These are phyloP conservation scores for Pseudozyma sp. DNA, from an alignment of 1,284 basidiomycete genomes.

Conservation along the genomic window DNA sequence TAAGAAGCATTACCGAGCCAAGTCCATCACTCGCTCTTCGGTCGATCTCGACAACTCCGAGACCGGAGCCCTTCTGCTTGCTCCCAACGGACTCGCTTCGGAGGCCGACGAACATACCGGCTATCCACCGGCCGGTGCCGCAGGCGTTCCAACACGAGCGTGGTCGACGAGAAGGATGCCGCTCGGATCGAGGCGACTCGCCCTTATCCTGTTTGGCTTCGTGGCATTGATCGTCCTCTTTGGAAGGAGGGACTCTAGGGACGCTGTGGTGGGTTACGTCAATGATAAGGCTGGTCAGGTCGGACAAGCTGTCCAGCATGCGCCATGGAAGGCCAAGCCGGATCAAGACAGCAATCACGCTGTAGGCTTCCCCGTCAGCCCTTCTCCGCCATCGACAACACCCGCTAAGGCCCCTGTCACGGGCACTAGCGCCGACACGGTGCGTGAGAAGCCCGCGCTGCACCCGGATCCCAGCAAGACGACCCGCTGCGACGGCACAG, in stretches of 20 bases:
- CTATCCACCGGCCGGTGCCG: conserved; percentile 25
- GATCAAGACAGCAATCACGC: conserved; percentile 15
- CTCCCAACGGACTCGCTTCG: conserved; percentile 30
- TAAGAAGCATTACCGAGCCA: conserved; percentile 41
- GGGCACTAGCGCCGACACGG: conserved; percentile 23
- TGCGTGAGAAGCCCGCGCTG: conserved; percentile 49
- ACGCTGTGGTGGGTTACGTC: conserved; percentile 50
- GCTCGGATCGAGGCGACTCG: conserved; percentile 38
- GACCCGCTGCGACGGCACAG: conserved; percentile 55
- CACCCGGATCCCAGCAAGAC: conserved; percentile 62
- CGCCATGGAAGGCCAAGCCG: conserved; percentile 31
- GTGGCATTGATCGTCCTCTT: conserved; percentile 44
- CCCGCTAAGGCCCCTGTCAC: conserved; percentile 30
- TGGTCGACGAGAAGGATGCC: conserved; percentile 44
- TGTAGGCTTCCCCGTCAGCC: conserved; percentile 21
- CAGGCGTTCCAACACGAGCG: conserved; percentile 15
- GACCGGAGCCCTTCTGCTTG: conserved; percentile 34
- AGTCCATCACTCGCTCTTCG: conserved; percentile 38
- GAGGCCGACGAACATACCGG: conserved; percentile 20
- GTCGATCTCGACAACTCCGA: conserved; percentile 49
- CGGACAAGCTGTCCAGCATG: conserved; percentile 30
- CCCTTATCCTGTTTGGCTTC: conserved; percentile 37
- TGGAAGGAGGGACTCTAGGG: conserved; percentile 37
- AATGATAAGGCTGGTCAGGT: conserved; percentile 50
- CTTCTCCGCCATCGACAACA: conserved; percentile 6